phyloP scores from a whole-genome alignment of 2,329 filamentous ascomycete genomes.

The Talaromyces sp. region DNA sequence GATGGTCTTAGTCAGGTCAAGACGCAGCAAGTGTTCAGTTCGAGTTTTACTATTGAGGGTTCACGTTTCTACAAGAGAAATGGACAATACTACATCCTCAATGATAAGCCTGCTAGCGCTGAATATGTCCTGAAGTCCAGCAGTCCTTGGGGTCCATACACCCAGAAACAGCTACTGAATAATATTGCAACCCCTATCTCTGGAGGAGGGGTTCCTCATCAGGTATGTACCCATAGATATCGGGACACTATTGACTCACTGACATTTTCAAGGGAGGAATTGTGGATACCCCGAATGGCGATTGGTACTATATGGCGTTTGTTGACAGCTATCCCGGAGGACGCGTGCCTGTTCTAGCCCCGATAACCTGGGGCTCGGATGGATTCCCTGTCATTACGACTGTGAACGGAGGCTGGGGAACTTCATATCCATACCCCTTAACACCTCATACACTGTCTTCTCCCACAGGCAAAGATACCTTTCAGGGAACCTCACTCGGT shows the following conservation, averaged over 20 bases:
- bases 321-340: slow-evolving; percentile 5
- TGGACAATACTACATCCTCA: not conserved
- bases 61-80: not conserved
- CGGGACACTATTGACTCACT: not conserved
- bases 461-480: not conserved
- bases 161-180: not conserved
- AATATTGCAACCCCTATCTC: not conserved
- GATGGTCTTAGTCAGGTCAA: not conserved
- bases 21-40: not conserved
- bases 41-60: not conserved
- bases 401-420: not conserved
- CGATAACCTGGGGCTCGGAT: slow-evolving; percentile 4
- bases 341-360: not conserved
- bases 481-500: not conserved
- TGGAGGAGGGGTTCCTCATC: not conserved
- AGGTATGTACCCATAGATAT: not conserved
- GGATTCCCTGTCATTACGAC: not conserved
- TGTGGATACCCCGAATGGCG: not conserved
- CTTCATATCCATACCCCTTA: slow-evolving; percentile 4
- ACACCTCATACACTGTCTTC: not conserved
- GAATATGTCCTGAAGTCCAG: not conserved
- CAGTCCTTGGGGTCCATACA: slow-evolving; percentile 1
- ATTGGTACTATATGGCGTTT: slow-evolving; percentile 6
- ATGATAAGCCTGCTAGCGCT: not conserved
- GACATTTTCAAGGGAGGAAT: not conserved